These are phyloP conservation scores for Teunomyces funiuensis DNA, from an alignment of 805 yeast genomes.

Conservation along the genomic window DNA sequence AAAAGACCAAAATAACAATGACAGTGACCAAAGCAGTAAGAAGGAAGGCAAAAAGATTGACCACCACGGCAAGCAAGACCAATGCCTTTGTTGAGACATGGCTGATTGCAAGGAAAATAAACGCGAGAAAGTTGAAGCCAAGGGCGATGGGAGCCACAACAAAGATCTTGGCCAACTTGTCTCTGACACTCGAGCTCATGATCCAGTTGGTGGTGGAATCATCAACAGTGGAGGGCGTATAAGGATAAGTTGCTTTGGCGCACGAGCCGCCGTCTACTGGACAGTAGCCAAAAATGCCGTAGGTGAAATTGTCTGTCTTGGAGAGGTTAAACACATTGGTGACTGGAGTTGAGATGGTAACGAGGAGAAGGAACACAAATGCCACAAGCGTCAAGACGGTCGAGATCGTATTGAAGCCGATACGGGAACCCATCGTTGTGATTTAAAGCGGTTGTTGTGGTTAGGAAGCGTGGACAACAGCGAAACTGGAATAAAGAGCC, in stretches of 20 bases:
- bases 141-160: constrained; percentile 68
- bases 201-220: constrained; percentile 46
- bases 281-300: constrained; percentile 73
- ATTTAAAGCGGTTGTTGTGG: too few species aligned
- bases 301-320: constrained; percentile 43
- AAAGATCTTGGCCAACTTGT: constrained; percentile 52
- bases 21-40: constrained; percentile 56
- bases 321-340: constrained; percentile 49
- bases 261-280: constrained; percentile 32
- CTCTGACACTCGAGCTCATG: constrained; percentile 45
- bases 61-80: constrained; percentile 41
- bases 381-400: constrained; percentile 49
- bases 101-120: constrained; percentile 23
- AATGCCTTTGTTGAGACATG: constrained; percentile 24
- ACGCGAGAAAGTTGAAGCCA: constrained; percentile 50
- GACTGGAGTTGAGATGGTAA: constrained; percentile 64
- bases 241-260: constrained; percentile 46
- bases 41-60: constrained; percentile 51
- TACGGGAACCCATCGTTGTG: constrained; percentile 20
- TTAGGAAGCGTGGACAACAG: too few species aligned
- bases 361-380: constrained; percentile 61
- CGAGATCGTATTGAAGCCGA: constrained; percentile 40
- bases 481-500: too few species aligned
- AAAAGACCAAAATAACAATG: constrained; percentile 55
- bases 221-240: constrained; percentile 32